These are phyloP conservation scores for Phaeolepiota aurea DNA, from an alignment of 768 basidiomycete genomes.

Conservation along the genomic window DNA sequence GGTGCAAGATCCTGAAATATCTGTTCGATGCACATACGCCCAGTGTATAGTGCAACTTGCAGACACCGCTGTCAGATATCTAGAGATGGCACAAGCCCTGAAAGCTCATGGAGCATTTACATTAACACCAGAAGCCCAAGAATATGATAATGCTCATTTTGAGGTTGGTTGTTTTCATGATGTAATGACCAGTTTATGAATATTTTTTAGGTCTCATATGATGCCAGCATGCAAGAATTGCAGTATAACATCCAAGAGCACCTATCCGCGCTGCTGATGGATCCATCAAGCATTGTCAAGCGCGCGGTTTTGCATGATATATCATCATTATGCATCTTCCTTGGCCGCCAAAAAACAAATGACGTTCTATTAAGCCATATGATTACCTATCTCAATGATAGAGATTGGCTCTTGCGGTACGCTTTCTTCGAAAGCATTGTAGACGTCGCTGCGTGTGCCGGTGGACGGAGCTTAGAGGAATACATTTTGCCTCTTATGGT, in stretches of 20 bases:
- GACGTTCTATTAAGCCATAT: constrained; percentile 89
- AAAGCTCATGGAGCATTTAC: constrained; percentile 76
- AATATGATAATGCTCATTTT: constrained; percentile 71
- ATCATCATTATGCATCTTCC: constrained; percentile 84
- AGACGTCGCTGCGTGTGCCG: constrained; percentile 91
- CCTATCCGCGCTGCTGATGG: constrained; percentile 78
- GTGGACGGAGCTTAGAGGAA: constrained; percentile 85
- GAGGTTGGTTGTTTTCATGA: constrained; percentile 44
- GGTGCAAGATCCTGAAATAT: constrained; percentile 75
- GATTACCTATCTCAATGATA: constrained; percentile 81
- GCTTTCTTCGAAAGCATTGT: constrained; percentile 96
- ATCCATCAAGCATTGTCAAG: constrained; percentile 84
- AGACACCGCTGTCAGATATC: constrained; percentile 76
- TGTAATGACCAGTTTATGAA: background rate
- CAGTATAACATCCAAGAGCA: constrained; percentile 84
- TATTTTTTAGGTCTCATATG: constrained; percentile 72
- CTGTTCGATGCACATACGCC: constrained; percentile 73
- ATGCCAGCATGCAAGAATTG: constrained; percentile 77
- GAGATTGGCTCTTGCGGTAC: constrained; percentile 86
- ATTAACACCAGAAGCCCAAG: constrained; percentile 52
- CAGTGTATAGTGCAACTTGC: constrained; percentile 82
- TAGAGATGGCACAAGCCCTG: constrained; percentile 90
- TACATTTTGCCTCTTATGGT: constrained; percentile 97
- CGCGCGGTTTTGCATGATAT: constrained; percentile 85
- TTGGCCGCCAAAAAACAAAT: constrained; percentile 88